Percentiles rank a stretch among this genome's conserved stretches.
These are phyloP conservation scores for Cyclostephanos tholiformis DNA, from an alignment of 108 stramenopile species.

Conservation along the genomic window DNA sequence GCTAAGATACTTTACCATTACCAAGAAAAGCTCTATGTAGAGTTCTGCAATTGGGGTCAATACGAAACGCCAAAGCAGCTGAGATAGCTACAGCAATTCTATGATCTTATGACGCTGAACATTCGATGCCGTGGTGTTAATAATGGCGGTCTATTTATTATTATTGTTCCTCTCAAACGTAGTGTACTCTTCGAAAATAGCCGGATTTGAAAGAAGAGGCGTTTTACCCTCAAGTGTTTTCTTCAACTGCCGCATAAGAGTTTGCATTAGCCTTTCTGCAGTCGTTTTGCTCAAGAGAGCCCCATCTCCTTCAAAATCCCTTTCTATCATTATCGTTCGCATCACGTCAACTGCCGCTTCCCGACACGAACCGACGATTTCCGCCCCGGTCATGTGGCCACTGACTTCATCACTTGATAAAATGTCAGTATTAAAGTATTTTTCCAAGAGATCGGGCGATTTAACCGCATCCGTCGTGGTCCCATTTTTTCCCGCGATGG, in stretches of 20 bases:
- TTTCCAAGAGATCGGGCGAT: neutral
- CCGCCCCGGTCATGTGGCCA: constrained; percentile 84
- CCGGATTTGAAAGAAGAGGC: constrained; percentile 54
- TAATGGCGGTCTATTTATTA: neutral
- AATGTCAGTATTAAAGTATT: constrained; percentile 46
- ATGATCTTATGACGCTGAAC: no score
- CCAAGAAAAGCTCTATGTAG: no score
- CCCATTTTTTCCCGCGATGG: neutral
- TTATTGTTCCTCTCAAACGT: constrained; percentile 40
- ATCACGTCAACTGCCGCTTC: constrained; percentile 65
- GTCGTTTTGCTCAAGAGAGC: neutral
- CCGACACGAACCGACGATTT: constrained; percentile 82
- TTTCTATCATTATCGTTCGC: constrained; percentile 40
- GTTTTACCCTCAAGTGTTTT: constrained; percentile 28
- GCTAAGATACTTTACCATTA: no score
- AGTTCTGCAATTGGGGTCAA: no score
- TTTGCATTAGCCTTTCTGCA: constrained; percentile 21
- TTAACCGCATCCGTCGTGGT: neutral
- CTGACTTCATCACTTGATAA: constrained; percentile 63
- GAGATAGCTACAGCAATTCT: no score
- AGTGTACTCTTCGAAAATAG: constrained; percentile 50
- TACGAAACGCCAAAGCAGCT: no score
- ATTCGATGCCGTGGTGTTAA: no score
- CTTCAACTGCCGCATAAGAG: constrained; percentile 26
- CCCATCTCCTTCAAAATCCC: neutral